phyloP scores from a whole-genome alignment of 495 filamentous ascomycete genomes.

The Xylaria bambusicola region DNA sequence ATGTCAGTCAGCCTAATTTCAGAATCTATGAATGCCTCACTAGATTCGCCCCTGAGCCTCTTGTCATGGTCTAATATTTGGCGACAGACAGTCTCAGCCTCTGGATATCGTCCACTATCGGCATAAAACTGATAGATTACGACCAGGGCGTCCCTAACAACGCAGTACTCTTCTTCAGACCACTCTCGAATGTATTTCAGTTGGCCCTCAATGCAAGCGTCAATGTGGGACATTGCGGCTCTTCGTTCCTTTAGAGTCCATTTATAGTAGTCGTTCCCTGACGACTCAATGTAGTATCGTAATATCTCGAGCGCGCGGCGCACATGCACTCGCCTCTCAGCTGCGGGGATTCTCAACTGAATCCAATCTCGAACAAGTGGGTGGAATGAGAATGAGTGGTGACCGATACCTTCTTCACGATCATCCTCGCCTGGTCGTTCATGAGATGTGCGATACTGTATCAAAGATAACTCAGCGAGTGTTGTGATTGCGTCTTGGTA shows the following conservation, averaged over 20 bases:
- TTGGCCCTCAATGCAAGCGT: constrained; percentile 6
- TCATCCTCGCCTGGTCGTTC: background rate
- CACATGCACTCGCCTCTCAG: constrained; percentile 2
- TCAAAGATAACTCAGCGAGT: constrained; percentile 2
- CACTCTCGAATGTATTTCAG: constrained; percentile 1
- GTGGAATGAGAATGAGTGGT: constrained; percentile 7
- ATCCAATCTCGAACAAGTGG: constrained; percentile 8
- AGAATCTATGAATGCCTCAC: background rate
- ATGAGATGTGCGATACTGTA: constrained; percentile 1
- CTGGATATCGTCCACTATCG: background rate
- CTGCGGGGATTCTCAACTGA: constrained; percentile 6
- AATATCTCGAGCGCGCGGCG: background rate
- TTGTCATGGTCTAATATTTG: constrained; percentile 5
- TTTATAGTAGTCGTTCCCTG: constrained; percentile 3
- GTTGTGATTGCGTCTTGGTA: constrained; percentile 1
- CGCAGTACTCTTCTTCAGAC: background rate
- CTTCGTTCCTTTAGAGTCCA: constrained; percentile 11
- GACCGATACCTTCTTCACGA: background rate
- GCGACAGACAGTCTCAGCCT: background rate
- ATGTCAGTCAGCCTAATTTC: constrained; percentile 5
- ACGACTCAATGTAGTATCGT: background rate
- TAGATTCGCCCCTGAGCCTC: background rate
- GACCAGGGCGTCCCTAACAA: background rate
- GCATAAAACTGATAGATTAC: constrained; percentile 3
- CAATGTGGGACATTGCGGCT: constrained; percentile 4